phyloP scores from a whole-genome alignment of 208 protist genomes.

The Acanthamoeba polyphaga region DNA sequence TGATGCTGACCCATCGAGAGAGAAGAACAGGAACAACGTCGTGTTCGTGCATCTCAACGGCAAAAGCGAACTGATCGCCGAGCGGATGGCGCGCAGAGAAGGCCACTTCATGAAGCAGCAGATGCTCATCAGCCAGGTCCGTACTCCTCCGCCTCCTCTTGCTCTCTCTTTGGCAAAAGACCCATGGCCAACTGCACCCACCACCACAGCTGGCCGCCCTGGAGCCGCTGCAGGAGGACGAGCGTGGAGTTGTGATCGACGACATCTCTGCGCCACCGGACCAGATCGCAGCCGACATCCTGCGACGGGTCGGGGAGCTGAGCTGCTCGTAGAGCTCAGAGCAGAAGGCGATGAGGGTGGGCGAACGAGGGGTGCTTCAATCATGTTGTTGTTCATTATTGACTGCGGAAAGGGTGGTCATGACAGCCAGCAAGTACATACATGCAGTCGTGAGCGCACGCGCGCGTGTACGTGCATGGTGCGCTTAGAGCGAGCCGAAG shows the following conservation, averaged over 20 bases:
- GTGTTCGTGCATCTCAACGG: background rate
- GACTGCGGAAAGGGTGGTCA: too few relatives aligned
- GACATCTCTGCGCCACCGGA: background rate
- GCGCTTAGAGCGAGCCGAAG: background rate
- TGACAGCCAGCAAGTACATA: background rate
- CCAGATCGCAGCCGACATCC: background rate
- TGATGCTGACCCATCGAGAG: background rate
- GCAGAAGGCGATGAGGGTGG: background rate
- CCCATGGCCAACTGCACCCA: background rate
- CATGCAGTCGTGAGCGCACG: background rate
- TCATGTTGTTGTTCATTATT: background rate
- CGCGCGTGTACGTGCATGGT: background rate
- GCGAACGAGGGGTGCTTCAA: background rate
- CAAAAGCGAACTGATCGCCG: background rate
- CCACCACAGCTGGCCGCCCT: background rate
- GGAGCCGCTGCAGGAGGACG: constrained; percentile 39
- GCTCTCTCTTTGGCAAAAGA: background rate
- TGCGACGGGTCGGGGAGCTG: background rate
- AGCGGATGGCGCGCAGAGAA: background rate
- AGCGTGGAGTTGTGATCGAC: background rate
- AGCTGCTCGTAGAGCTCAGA: background rate
- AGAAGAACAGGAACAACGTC: constrained; percentile 15
- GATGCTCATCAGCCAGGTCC: constrained; percentile 11
- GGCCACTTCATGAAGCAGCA: constrained; percentile 30
- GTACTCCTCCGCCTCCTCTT: background rate